phyloP scores from a whole-genome alignment of 176 grass and related monocot genomes.

The Cenchrus americanus region DNA sequence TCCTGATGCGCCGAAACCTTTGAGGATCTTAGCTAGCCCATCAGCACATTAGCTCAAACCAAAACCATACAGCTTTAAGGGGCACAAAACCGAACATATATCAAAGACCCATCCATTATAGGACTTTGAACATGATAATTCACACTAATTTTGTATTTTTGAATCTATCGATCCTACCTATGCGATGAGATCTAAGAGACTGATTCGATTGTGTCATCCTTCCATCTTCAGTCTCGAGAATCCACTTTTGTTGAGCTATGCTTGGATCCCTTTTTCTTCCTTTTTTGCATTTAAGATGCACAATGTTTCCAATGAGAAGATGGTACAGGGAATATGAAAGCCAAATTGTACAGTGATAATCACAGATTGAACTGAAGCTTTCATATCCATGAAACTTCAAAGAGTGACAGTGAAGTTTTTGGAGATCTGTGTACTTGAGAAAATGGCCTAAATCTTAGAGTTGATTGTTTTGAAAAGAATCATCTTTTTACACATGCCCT shows the following conservation, averaged over 20 bases:
- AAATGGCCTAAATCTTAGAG: conserved; percentile 19
- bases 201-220: conserved; percentile 15
- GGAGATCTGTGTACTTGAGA: conserved; percentile 20
- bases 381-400: neutral
- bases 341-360: neutral
- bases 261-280: conserved; percentile 4
- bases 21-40: conserved; percentile 36
- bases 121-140: conserved; percentile 33
- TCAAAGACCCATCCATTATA: conserved; percentile 36
- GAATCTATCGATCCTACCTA: conserved; percentile 32
- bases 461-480: conserved; percentile 11
- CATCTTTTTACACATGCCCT: conserved; percentile 1
- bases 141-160: neutral
- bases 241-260: conserved; percentile 36
- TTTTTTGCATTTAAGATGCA: conserved; percentile 21
- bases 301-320: conserved; percentile 29
- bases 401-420: conserved; percentile 1
- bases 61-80: conserved; percentile 20
- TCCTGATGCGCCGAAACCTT: conserved; percentile 37
- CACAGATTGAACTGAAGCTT: neutral
- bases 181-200: neutral
- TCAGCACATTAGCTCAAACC: conserved; percentile 31
- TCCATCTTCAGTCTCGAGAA: conserved; percentile 28
- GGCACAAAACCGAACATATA: conserved; percentile 37
- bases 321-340: neutral